Percentiles rank a stretch among this genome's conserved stretches.
Conservation (phyloP, 768 basidiomycete genomes). For the Russula emetica region DNA sequence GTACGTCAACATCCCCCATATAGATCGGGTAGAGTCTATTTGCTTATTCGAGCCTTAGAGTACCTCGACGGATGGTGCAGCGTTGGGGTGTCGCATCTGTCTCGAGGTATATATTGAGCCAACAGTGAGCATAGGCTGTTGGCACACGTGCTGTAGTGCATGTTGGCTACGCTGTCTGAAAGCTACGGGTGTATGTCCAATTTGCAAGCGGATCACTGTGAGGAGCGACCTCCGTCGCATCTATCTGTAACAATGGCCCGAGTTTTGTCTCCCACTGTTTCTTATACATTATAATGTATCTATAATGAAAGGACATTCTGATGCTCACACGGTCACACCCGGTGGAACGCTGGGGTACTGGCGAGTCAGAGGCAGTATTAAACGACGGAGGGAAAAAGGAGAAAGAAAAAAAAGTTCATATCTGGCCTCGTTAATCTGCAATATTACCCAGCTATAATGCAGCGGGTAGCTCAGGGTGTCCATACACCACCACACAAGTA, state of each 20-base stretch:
- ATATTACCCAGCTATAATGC: constrained; percentile 47
- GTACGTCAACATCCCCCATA: background rate
- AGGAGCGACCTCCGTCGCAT: constrained; percentile 72
- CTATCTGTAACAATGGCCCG: constrained; percentile 47
- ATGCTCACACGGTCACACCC: background rate
- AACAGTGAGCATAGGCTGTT: constrained; percentile 78
- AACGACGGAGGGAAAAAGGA: background rate
- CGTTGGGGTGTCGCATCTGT: constrained; percentile 66
- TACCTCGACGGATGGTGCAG: constrained; percentile 26
- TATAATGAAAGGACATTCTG: background rate
- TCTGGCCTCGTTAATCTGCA: constrained; percentile 86
- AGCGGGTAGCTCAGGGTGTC: constrained; percentile 31
- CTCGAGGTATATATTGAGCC: constrained; percentile 74
- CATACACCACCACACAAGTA: constrained; percentile 25
- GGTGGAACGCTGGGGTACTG: background rate
- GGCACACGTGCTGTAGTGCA: constrained; percentile 80
- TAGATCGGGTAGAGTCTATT: constrained; percentile 37
- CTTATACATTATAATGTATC: background rate
- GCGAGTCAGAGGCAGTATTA: constrained; percentile 2
- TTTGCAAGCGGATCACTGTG: constrained; percentile 80
- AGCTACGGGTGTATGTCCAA: constrained; percentile 77
- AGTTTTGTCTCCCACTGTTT: background rate
- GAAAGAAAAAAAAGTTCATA: constrained; percentile 57
- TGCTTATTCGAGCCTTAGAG: constrained; percentile 4
- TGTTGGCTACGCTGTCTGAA: constrained; percentile 85